Conservation (phyloP, 2,329 filamentous ascomycete genomes). For the Ophiobolus disseminans region DNA sequence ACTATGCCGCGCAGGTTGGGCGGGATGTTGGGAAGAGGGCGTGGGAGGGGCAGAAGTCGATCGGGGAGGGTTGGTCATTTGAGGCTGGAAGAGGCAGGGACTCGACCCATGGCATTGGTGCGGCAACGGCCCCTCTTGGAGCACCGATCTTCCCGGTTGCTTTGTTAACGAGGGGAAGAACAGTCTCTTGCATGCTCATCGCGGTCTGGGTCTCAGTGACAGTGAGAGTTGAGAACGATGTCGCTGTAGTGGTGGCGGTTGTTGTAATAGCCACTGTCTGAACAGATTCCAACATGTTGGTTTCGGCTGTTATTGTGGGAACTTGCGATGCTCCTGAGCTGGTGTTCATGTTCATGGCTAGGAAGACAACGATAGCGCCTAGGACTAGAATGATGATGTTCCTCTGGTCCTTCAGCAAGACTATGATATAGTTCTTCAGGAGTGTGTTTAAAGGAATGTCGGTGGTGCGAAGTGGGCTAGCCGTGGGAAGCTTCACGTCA, state of each 20-base stretch:
- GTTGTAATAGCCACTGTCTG: conserved; percentile 1
- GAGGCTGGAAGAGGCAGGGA: too few relatives aligned
- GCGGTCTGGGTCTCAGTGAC: conserved; percentile 1
- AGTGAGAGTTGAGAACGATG: background rate
- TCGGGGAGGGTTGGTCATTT: too few relatives aligned
- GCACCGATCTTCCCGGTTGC: too few relatives aligned
- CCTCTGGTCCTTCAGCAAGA: conserved; percentile 60
- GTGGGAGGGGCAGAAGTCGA: too few relatives aligned
- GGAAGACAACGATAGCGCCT: conserved; percentile 52
- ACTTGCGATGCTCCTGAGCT: background rate
- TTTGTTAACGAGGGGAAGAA: too few relatives aligned
- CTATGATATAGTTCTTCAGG: conserved; percentile 60
- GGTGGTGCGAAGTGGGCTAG: conserved; percentile 15
- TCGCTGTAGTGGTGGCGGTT: conserved; percentile 6
- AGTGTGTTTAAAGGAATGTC: conserved; percentile 62
- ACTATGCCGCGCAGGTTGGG: too few relatives aligned
- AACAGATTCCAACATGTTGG: background rate
- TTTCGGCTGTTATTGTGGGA: background rate
- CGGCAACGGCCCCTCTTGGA: too few relatives aligned
- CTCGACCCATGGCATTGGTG: too few relatives aligned
- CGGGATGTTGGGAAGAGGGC: too few relatives aligned
- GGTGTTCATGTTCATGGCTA: conserved; percentile 40
- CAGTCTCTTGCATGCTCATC: background rate
- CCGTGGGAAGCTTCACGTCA: background rate
- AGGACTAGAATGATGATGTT: conserved; percentile 61